phyloP scores from a whole-genome alignment of 345 rosid genomes.

The Syzygium aqueum region DNA sequence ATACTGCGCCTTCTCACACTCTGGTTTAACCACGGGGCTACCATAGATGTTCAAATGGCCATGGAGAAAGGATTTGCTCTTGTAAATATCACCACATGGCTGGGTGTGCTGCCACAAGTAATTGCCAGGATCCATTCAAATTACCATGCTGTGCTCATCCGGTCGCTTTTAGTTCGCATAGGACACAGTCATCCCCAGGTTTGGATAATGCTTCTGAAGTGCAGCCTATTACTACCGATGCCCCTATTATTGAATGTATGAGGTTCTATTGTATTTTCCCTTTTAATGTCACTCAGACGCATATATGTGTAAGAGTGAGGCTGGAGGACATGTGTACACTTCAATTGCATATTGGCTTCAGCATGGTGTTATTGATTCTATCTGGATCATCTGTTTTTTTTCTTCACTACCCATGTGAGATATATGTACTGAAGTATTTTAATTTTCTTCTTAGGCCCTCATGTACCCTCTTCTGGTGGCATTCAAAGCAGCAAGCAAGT shows the following conservation, averaged over 20 bases:
- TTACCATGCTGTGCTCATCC: conserved; percentile 87
- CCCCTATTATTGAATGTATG: not conserved
- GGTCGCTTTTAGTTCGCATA: conserved; percentile 88
- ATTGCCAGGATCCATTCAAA: conserved; percentile 99
- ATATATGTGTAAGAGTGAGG: not conserved
- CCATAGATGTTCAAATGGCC: conserved; percentile 82
- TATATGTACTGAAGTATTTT: not conserved
- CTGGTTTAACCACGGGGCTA: conserved; percentile 99
- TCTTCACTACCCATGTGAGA: not conserved
- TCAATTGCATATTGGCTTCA: not conserved
- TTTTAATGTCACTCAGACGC: not conserved
- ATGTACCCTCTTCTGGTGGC: conserved; percentile 99
- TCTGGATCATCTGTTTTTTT: not conserved
- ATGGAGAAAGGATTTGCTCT: conserved; percentile 70
- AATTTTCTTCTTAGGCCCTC: conserved; percentile 58
- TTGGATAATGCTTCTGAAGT: not conserved
- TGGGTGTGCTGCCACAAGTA: conserved; percentile 94
- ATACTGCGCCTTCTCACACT: conserved; percentile 94
- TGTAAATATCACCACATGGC: conserved; percentile 97
- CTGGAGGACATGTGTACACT: not conserved
- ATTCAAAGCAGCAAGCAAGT: conserved; percentile 89
- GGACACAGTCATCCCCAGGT: conserved; percentile 99
- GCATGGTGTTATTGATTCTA: not conserved
- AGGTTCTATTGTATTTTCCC: not conserved
- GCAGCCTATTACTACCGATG: not conserved